phyloP scores from a whole-genome alignment of 1,284 basidiomycete species.

The Neonothopanus nambi region DNA sequence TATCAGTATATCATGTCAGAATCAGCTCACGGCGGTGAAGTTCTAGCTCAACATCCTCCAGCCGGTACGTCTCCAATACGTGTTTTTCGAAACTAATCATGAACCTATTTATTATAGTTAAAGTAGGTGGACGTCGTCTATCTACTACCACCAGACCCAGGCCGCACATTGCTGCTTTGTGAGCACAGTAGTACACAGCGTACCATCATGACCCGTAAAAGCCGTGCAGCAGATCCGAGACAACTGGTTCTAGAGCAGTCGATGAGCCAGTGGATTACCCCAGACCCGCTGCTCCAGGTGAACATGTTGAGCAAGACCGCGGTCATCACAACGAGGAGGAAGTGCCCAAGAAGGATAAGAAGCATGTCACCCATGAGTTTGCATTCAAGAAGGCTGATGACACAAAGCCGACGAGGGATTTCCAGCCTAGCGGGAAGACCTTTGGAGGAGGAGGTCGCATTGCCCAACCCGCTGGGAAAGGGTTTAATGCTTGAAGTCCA shows the following conservation, averaged over 20 bases:
- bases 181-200: constrained; percentile 6
- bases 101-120: constrained; percentile 39
- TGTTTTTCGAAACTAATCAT: background rate
- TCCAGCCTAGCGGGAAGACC: constrained; percentile 33
- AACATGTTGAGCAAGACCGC: constrained; percentile 33
- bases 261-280: constrained; percentile 56
- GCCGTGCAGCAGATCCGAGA: constrained; percentile 27
- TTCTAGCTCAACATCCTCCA: constrained; percentile 33
- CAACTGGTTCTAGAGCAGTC: constrained; percentile 25
- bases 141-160: constrained; percentile 47
- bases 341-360: constrained; percentile 52
- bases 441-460: constrained; percentile 53
- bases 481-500: constrained; percentile 23
- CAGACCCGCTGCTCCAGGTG: constrained; percentile 50
- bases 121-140: constrained; percentile 63
- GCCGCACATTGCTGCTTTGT: constrained; percentile 39
- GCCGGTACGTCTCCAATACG: constrained; percentile 20
- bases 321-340: constrained; percentile 54
- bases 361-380: constrained; percentile 42
- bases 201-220: background rate
- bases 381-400: constrained; percentile 50
- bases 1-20: too few relatives aligned
- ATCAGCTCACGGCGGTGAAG: constrained; percentile 13
- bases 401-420: constrained; percentile 53
- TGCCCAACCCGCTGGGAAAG: constrained; percentile 57